phyloP scores from a whole-genome alignment of 208 protist genomes.

The Trypanosoma platydactyli region DNA sequence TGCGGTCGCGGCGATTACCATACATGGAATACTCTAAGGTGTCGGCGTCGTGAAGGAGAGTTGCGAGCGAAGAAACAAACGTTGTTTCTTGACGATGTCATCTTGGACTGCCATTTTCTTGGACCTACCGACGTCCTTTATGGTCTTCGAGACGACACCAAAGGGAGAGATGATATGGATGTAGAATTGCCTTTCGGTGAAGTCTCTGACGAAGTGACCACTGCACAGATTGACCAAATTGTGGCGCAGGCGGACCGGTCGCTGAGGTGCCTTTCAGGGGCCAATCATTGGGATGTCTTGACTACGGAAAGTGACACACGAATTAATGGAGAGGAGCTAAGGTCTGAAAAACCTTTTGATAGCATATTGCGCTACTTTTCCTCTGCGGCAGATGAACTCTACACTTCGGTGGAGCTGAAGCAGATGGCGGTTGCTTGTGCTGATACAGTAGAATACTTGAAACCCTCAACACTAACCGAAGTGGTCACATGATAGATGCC shows the following conservation, averaged over 20 bases:
- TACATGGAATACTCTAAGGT: not conserved
- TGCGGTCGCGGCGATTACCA: not conserved
- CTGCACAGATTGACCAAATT: not conserved
- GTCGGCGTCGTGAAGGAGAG: too few species aligned
- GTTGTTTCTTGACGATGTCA: not conserved
- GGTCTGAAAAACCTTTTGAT: not conserved
- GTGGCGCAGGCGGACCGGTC: slow-evolving; percentile 10
- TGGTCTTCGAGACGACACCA: slow-evolving; percentile 1
- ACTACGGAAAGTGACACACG: not conserved
- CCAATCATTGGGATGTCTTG: not conserved
- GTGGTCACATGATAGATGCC: slow-evolving; percentile 5
- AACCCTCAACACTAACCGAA: slow-evolving; percentile 18
- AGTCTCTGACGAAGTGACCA: not conserved
- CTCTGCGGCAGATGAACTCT: slow-evolving; percentile 22
- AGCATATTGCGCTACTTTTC: not conserved
- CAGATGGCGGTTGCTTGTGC: slow-evolving; percentile 12
- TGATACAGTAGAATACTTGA: slow-evolving; percentile 1
- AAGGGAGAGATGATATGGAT: not conserved
- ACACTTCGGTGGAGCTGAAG: slow-evolving; percentile 3
- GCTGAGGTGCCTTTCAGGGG: not conserved
- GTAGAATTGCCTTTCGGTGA: not conserved
- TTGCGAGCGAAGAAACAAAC: not conserved
- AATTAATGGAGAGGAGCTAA: not conserved
- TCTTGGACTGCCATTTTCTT: slow-evolving; percentile 6
- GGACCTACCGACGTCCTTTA: not conserved